Evolutionary conservation across 345 rosid species (phyloP).

Genomic region (Arabidopsis thaliana): DNA sequence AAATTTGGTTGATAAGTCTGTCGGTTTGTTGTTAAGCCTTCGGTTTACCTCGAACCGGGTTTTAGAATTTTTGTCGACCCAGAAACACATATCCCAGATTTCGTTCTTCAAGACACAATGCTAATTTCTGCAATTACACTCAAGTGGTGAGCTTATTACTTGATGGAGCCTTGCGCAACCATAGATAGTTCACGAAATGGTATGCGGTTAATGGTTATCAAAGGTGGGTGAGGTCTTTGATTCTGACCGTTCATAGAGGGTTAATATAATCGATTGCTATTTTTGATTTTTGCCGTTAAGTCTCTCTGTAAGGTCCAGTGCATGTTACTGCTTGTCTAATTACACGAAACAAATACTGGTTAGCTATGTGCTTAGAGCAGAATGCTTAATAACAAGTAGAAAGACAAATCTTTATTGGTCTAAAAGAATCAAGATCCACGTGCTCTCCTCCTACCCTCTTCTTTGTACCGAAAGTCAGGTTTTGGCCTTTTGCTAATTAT

Average conservation of each 20-base stretch:
- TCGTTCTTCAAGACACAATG: neutral
- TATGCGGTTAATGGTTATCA: too few species aligned
- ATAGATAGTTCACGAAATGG: too few species aligned
- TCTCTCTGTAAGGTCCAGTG: neutral
- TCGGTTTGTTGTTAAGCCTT: neutral
- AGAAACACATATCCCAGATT: neutral
- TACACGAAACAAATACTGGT: neutral
- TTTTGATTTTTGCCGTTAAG: neutral
- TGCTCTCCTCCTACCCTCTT: slow-evolving; percentile 34
- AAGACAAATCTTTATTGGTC: slow-evolving; percentile 34
- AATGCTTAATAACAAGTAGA: slow-evolving; percentile 9
- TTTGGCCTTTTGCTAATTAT: slow-evolving; percentile 40
- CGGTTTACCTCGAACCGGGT: slow-evolving; percentile 8
- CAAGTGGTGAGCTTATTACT: neutral
- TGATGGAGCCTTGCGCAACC: neutral
- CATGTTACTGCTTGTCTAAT: slow-evolving; percentile 1
- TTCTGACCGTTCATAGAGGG: neutral
- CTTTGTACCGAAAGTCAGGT: slow-evolving; percentile 40
- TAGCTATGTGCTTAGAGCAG: slow-evolving; percentile 4
- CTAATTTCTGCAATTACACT: neutral
- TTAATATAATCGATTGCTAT: neutral
- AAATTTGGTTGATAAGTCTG: neutral
- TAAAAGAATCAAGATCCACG: slow-evolving; percentile 41
- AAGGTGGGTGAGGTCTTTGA: neutral
- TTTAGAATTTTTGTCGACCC: neutral